A percentile compares a stretch with the other conserved stretches of the same genome.
phyloP scores from a whole-genome alignment of 176 grass and related monocot species.

The Bonia amplexicaulis region DNA sequence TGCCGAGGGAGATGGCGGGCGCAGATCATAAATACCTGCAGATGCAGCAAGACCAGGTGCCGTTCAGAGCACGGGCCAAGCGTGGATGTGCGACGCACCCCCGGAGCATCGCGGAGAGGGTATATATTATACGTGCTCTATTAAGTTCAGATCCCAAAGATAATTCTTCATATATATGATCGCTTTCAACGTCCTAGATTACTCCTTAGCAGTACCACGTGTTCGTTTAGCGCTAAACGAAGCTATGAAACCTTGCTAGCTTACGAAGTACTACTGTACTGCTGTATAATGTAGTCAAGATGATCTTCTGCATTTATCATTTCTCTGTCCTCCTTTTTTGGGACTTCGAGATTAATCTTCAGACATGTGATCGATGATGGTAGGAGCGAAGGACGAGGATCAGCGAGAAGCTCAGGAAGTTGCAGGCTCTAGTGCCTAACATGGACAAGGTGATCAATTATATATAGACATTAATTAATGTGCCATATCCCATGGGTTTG shows the following conservation, averaged over 20 bases:
- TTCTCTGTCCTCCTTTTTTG: neutral
- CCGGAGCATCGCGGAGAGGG: slow-evolving; percentile 82
- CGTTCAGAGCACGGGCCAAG: slow-evolving; percentile 70
- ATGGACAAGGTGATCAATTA: slow-evolving; percentile 53
- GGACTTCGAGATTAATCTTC: neutral
- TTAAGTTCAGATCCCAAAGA: neutral
- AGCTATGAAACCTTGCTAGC: neutral
- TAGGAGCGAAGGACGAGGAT: slow-evolving; percentile 60
- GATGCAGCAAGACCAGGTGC: slow-evolving; percentile 60
- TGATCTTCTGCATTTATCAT: neutral
- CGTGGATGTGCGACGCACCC: slow-evolving; percentile 81
- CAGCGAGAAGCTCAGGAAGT: slow-evolving; percentile 62
- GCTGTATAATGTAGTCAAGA: neutral
- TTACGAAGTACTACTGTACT: neutral
- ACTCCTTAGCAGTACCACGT: neutral
- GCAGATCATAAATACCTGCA: slow-evolving; percentile 46
- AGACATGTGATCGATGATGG: neutral
- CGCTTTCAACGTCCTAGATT: neutral
- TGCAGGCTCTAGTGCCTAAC: slow-evolving; percentile 61
- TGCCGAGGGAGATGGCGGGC: slow-evolving; percentile 36
- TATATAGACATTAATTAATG: neutral
- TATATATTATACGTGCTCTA: neutral
- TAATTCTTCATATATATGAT: neutral
- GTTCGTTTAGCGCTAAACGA: neutral
- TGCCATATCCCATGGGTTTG: neutral